Evolutionary conservation across 257 asterid species (phyloP).

Genomic region (Lantana camara): DNA sequence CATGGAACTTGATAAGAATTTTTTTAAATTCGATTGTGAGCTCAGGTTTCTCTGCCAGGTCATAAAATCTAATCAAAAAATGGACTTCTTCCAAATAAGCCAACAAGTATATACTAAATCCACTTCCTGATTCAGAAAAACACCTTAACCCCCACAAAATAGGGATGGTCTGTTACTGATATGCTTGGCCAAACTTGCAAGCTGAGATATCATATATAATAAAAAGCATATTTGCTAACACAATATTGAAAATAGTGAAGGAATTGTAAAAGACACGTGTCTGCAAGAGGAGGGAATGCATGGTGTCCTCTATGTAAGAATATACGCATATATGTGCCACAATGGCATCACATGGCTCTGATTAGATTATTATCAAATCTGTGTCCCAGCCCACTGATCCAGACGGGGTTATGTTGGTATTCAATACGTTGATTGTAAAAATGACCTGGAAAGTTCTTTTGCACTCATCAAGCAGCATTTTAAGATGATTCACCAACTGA

Average conservation of each 20-base stretch:
- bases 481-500: conserved; percentile 91
- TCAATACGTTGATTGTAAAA: conserved; percentile 19
- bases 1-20: conserved; percentile 16
- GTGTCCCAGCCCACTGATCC: background rate
- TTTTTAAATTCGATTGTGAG: background rate
- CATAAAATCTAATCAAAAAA: background rate
- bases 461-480: conserved; percentile 92
- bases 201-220: conserved; percentile 5
- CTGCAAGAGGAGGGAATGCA: conserved; percentile 10
- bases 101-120: conserved; percentile 5
- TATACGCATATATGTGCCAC: conserved; percentile 1
- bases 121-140: conserved; percentile 22
- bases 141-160: background rate
- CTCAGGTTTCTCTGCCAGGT: conserved; percentile 3
- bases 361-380: conserved; percentile 1
- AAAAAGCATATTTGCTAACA: conserved; percentile 8
- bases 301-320: background rate
- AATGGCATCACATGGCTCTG: background rate
- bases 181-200: conserved; percentile 1
- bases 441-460: conserved; percentile 85
- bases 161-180: background rate
- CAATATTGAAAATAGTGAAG: background rate
- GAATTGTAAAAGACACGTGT: background rate
- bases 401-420: background rate
- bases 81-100: conserved; percentile 6